Conservation (phyloP, 192 early-diverging fungal species). For the Mortierella hygrophila region DNA sequence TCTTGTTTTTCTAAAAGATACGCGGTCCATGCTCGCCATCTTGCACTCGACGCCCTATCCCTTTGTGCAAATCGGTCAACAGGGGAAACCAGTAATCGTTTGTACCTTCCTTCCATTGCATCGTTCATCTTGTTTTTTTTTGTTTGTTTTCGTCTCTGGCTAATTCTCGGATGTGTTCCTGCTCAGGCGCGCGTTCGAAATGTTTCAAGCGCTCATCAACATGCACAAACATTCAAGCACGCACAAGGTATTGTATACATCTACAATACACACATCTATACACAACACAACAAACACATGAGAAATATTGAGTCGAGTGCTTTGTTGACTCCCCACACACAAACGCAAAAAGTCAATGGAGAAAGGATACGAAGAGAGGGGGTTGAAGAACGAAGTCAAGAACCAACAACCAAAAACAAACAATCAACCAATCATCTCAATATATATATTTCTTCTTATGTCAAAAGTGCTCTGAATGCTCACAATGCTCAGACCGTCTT, state of each 20-base stretch:
- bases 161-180: not conserved
- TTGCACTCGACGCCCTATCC: too few species aligned
- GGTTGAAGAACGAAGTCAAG: not conserved
- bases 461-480: not conserved
- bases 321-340: not conserved
- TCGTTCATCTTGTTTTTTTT: not conserved
- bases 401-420: not conserved
- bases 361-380: not conserved
- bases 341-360: not conserved
- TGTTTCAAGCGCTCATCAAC: not conserved
- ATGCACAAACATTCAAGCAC: not conserved
- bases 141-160: not conserved
- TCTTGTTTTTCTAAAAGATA: too few species aligned
- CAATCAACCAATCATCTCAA: not conserved
- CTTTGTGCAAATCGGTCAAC: too few species aligned
- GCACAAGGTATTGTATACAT: too few species aligned
- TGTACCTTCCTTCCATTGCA: not conserved
- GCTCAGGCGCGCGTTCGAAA: not conserved
- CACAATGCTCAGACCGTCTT: not conserved
- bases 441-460: not conserved
- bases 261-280: not conserved
- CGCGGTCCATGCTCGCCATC: too few species aligned
- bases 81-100: too few species aligned
- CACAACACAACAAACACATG: not conserved
- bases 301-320: not conserved